phyloP scores from a whole-genome alignment of 148 eudicot genomes.

The Rhododendron simsii region DNA sequence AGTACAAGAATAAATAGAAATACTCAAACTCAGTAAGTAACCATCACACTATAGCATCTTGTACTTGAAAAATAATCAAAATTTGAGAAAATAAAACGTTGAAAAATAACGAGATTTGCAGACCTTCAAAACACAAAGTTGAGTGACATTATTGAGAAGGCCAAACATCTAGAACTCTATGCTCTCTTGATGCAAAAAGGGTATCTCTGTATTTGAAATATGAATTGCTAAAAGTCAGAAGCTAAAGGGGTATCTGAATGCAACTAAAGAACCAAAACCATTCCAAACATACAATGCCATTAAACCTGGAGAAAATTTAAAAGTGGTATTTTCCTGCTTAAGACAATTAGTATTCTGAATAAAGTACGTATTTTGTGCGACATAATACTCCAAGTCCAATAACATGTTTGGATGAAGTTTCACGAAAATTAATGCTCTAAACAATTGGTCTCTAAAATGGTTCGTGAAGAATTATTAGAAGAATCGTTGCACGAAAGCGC shows the following conservation, averaged over 20 bases:
- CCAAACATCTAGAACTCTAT: constrained; percentile 68
- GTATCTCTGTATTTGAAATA: constrained; percentile 42
- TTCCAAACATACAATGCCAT: background rate
- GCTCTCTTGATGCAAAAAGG: constrained; percentile 62
- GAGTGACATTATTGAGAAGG: constrained; percentile 81
- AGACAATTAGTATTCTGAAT: background rate
- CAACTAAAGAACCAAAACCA: background rate
- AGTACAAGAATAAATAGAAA: background rate
- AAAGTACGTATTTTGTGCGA: background rate
- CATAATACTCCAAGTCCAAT: background rate
- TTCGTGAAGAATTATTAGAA: background rate
- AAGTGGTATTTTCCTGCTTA: background rate
- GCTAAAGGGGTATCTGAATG: background rate
- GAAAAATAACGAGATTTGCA: background rate
- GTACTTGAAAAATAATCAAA: background rate
- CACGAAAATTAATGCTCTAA: background rate
- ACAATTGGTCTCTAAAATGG: background rate
- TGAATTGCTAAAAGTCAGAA: background rate
- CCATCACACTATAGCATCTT: background rate
- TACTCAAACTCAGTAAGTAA: background rate
- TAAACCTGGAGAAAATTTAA: background rate
- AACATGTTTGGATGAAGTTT: background rate
- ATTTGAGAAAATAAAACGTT: constrained; percentile 1
- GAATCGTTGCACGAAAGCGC: background rate
- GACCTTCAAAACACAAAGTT: constrained; percentile 89